Percentiles rank a stretch among this genome's conserved stretches.
Evolutionary conservation across 202 grass and related monocot genomes (phyloP).

Genomic region (Digitaria exilis): DNA sequence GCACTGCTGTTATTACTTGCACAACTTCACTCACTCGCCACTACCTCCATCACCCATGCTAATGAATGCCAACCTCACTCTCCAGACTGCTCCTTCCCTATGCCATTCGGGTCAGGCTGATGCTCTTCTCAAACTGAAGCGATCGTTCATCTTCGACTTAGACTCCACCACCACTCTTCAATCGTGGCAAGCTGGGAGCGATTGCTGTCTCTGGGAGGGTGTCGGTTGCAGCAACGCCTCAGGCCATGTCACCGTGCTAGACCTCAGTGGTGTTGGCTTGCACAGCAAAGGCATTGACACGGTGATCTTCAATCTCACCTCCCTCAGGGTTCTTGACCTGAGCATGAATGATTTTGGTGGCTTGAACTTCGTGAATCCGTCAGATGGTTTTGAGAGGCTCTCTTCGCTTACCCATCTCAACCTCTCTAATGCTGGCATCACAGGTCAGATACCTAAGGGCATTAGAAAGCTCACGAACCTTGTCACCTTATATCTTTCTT

Average conservation of each 20-base stretch:
- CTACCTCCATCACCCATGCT: background rate
- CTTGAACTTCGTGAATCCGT: background rate
- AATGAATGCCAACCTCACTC: background rate
- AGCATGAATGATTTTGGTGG: conserved; percentile 19
- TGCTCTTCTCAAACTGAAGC: conserved; percentile 24
- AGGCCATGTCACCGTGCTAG: background rate
- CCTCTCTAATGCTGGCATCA: conserved; percentile 15
- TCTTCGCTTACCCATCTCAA: conserved; percentile 38
- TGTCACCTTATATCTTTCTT: conserved; percentile 45
- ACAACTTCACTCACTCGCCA: background rate
- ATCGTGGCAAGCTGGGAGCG: conserved; percentile 33
- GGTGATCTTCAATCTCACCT: conserved; percentile 38
- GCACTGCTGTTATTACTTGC: background rate
- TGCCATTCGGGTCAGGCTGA: conserved; percentile 28
- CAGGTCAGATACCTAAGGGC: background rate
- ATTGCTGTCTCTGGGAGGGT: conserved; percentile 49
- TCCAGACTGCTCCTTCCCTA: background rate
- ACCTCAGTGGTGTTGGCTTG: background rate
- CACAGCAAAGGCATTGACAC: background rate
- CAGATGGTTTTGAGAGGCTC: conserved; percentile 23
- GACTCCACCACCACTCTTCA: background rate
- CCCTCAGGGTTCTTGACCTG: conserved; percentile 17
- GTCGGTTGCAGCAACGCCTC: background rate
- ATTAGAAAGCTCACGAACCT: conserved; percentile 42
- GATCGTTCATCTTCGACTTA: background rate